Evolutionary conservation across 2,329 filamentous ascomycete genomes (phyloP), one percentile per base, ranked within the genome.

Genomic region (Aspergillus arachidicola): DNA sequence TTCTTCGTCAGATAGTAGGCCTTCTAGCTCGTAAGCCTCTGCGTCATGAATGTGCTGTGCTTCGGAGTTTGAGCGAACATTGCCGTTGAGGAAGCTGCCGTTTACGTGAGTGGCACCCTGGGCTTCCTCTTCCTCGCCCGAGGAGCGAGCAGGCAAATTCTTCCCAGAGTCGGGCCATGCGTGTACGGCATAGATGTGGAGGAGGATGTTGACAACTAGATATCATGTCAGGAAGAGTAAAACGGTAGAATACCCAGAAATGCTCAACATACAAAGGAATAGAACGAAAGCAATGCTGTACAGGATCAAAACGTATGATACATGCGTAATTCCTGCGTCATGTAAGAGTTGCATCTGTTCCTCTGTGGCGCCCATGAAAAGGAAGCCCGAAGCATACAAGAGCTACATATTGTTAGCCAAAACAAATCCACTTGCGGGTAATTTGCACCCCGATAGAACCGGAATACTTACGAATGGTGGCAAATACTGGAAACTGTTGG

Each of bases 361-460:
- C 76, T 98, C 95, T 0, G 93, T 98, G 19, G 95, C 94, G 36
- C 93, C 91, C 93, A 98, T 96, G 81, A 99, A 99, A 46, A 99
- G 85, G 80, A 98, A 97, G 1, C 95, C 95, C 4, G 94, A 91
- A 6, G 94, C 93, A 73, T 92, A 96, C 32, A 99, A 86, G 46
- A 98, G 85, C 93, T 96, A 72, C 7, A 48, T 67, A 7, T 64
- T 12, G 60, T 77, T 67, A 76, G 73, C 21, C 38, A 60, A 60
- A 73, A 64, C 61, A 23, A 2, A 16, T 10, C 30, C n/a, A 6
- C 51, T 10, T n/a, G 14, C 7, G 14, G 16, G 10, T 21, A 38
- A 26, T 6, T 16, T n/a, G 11, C 32, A 1, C 21, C 23, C 23
- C 14, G 12, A 16, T 26, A 55, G 26, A 38, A 23, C 12, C 11